These are phyloP conservation scores for Penicillium sp. DNA, from an alignment of 2,329 filamentous ascomycete genomes.

Conservation along the genomic window DNA sequence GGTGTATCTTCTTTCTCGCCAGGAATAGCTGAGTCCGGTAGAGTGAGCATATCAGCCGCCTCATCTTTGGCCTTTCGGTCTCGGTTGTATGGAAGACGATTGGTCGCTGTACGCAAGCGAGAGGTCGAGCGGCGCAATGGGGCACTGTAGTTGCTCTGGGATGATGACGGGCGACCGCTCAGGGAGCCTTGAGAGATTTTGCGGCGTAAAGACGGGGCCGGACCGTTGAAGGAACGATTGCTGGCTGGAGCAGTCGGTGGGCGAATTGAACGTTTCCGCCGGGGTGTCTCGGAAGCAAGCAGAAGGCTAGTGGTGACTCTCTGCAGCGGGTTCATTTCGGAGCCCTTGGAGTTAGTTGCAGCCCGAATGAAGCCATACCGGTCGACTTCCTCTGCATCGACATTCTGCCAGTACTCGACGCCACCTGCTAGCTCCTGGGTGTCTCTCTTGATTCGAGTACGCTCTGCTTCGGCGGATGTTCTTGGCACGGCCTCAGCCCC, in stretches of 20 bases:
- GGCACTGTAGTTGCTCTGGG: constrained; percentile 45
- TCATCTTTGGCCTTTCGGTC: constrained; percentile 56
- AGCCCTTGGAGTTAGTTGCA: constrained; percentile 28
- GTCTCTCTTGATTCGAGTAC: constrained; percentile 47
- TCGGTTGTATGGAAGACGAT: constrained; percentile 52
- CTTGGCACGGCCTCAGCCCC: constrained; percentile 29
- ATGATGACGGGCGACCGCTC: constrained; percentile 41
- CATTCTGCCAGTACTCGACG: constrained; percentile 62
- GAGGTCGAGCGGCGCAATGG: constrained; percentile 42
- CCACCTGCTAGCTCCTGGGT: constrained; percentile 58
- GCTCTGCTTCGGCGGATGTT: constrained; percentile 28
- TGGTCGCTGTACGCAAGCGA: constrained; percentile 51
- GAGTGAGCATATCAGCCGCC: constrained; percentile 62
- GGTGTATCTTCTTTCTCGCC: constrained; percentile 48
- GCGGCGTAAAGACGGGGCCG: constrained; percentile 33
- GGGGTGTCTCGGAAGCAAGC: constrained; percentile 54
- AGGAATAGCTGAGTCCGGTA: constrained; percentile 52
- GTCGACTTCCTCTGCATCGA: constrained; percentile 58
- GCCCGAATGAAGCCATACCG: constrained; percentile 60
- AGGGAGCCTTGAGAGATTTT: constrained; percentile 44
- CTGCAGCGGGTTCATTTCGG: constrained; percentile 48
- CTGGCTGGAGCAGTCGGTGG: constrained; percentile 48
- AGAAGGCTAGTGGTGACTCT: constrained; percentile 59
- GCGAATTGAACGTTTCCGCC: constrained; percentile 52
- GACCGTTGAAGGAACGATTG: constrained; percentile 43